Percentiles rank a stretch among this genome's conserved stretches.
Conservation (phyloP, 192 early-diverging fungal genomes). For the Coemansia sp. region DNA sequence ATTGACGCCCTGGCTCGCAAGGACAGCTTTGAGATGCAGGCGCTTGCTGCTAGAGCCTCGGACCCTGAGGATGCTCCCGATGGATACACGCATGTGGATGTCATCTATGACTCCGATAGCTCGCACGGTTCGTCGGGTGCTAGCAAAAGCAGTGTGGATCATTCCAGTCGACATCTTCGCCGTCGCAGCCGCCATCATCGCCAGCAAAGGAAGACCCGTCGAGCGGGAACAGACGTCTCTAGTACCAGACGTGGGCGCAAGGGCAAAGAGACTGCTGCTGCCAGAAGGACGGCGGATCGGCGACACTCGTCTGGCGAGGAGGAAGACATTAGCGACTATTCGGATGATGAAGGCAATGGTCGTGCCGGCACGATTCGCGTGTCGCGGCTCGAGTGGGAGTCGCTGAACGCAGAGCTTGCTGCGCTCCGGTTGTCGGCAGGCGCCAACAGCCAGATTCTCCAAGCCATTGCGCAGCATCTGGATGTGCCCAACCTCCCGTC, state of each 20-base stretch:
- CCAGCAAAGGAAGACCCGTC: neutral
- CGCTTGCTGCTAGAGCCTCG: constrained; percentile 16
- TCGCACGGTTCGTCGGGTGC: constrained; percentile 3
- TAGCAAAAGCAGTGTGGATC: neutral
- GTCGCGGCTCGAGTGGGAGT: constrained; percentile 37
- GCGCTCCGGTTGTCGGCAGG: constrained; percentile 24
- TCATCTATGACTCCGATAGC: constrained; percentile 2
- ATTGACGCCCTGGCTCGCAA: constrained; percentile 49
- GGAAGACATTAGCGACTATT: neutral
- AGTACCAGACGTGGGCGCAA: constrained; percentile 1
- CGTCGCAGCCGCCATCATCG: neutral
- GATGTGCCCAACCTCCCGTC: constrained; percentile 7
- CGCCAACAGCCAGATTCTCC: constrained; percentile 27
- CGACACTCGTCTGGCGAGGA: neutral
- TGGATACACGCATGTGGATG: constrained; percentile 23
- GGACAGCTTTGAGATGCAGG: constrained; percentile 56
- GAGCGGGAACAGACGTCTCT: constrained; percentile 4
- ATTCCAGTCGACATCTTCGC: neutral
- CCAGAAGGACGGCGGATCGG: neutral
- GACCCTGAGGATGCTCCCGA: constrained; percentile 21
- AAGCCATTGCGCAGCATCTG: constrained; percentile 40
- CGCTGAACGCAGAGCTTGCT: constrained; percentile 37
- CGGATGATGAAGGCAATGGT: neutral
- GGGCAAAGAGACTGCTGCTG: constrained; percentile 18
- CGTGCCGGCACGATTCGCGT: constrained; percentile 7